Percentiles rank a stretch among this genome's conserved stretches.
Conservation (phyloP, 2,329 filamentous ascomycete species). For the Acrocalymma vagum region DNA sequence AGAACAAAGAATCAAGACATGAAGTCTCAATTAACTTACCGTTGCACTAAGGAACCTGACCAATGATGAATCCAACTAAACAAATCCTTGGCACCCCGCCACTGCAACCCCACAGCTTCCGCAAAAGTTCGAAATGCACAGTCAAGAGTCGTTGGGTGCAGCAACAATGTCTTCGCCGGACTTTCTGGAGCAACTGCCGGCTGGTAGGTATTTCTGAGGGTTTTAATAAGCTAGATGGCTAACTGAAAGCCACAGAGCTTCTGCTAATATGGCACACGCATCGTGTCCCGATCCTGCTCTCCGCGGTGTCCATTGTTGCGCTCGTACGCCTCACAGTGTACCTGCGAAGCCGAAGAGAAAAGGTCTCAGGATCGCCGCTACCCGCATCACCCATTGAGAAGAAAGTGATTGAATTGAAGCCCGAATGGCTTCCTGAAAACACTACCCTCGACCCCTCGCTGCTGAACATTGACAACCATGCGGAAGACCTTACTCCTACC, state of each 20-base stretch:
- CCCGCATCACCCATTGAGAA: conserved; percentile 44
- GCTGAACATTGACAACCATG: conserved; percentile 38
- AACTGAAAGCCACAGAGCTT: conserved; percentile 32
- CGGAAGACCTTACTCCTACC: conserved; percentile 32
- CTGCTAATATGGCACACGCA: conserved; percentile 48
- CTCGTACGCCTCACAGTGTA: conserved; percentile 39
- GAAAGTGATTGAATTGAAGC: conserved; percentile 37
- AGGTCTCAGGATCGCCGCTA: conserved; percentile 36
- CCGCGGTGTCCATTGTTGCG: conserved; percentile 35
- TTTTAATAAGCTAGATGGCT: background rate
- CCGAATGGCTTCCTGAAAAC: conserved; percentile 46
- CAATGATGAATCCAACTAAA: no score
- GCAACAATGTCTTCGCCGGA: conserved; percentile 22
- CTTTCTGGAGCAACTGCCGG: conserved; percentile 21
- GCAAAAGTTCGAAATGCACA: no score
- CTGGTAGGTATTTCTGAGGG: conserved; percentile 14
- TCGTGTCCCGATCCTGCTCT: conserved; percentile 42
- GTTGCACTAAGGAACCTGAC: no score
- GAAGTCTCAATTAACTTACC: no score
- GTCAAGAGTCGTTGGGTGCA: no score
- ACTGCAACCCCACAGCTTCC: no score
- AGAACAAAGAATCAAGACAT: no score
- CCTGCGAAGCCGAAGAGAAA: conserved; percentile 35
- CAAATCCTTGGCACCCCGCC: no score
- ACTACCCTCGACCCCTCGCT: conserved; percentile 28